Evolutionary conservation across 768 basidiomycete genomes (phyloP), one percentile per base, ranked within the genome.

Genomic region (Amylocystis lapponica): DNA sequence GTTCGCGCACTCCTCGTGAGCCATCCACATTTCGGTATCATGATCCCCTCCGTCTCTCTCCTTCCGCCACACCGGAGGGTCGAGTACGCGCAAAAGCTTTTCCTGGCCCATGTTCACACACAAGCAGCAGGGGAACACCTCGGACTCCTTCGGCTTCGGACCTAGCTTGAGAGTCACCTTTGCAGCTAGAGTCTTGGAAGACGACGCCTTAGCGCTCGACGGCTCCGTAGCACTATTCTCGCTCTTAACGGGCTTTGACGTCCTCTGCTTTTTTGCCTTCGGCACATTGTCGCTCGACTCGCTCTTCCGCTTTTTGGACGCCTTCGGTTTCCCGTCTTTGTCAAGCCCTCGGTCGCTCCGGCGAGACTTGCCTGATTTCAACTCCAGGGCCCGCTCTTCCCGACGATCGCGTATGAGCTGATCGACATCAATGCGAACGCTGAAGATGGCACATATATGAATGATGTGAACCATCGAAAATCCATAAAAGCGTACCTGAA

Each of bases 371-470:
- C 20, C 44, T 39, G 27, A 40, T 41, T 35, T 58, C 45, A n/a
- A 43, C 33, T 42, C 64, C 50, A 39, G 58, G 42, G 10, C 53
- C 56, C 35, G 26, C 49, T 82, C 83, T 6, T 66, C 66, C 21
- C 76, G 81, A 4, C 83, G 72, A 48, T 89, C 83, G 2, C 57
- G 68, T 16, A 98, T 66, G 33, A 96, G 75, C 50, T 86, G 82
- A 56, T 95, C 90, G 17, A 98, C 88, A 45, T 98, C 86, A 51
- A 98, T 97, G 21, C 83, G 81, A 22, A 98, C 95, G 56, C 94
- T 98, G 27, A 11, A 27, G 22, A 13, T 30, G 29, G 14, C 20
- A 27, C 26, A 25, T 21, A 16, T 5, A 21, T 25, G 13, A 37
- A 25, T 37, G 8, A 37, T 20, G 19, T 17, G 13, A 16, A 25